phyloP scores from a whole-genome alignment of 345 rosid genomes.

The Gossypium rotundifolium region DNA sequence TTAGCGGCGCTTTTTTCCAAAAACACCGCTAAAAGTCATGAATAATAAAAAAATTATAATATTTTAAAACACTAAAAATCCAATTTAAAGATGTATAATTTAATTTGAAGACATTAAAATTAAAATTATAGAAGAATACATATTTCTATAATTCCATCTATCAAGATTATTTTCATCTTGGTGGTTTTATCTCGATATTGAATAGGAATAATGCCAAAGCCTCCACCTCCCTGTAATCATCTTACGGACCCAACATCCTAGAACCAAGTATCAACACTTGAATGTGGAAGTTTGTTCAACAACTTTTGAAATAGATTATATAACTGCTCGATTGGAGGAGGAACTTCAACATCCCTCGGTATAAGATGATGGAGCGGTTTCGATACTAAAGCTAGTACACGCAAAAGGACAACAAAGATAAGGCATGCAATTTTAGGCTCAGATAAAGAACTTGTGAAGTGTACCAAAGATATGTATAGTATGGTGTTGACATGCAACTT shows the following conservation, averaged over 20 bases:
- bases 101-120: no score
- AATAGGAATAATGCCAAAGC: conserved; percentile 59
- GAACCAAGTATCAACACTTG: conserved; percentile 83
- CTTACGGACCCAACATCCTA: conserved; percentile 55
- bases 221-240: conserved; percentile 48
- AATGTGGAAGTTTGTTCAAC: conserved; percentile 66
- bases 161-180: conserved; percentile 69
- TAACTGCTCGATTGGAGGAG: conserved; percentile 70
- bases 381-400: conserved; percentile 75
- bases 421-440: background rate
- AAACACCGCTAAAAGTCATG: no score
- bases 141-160: no score
- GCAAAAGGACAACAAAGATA: conserved; percentile 4
- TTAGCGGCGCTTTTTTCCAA: no score
- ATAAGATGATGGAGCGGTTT: conserved; percentile 57
- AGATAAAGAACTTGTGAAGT: background rate
- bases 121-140: no score
- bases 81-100: no score
- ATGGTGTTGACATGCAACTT: background rate
- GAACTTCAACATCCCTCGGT: conserved; percentile 73
- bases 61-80: no score
- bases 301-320: conserved; percentile 57
- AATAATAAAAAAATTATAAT: no score
- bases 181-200: conserved; percentile 65
- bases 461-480: background rate